Conservation (phyloP, 176 grass and related monocot genomes). For the Zizania latifolia region DNA sequence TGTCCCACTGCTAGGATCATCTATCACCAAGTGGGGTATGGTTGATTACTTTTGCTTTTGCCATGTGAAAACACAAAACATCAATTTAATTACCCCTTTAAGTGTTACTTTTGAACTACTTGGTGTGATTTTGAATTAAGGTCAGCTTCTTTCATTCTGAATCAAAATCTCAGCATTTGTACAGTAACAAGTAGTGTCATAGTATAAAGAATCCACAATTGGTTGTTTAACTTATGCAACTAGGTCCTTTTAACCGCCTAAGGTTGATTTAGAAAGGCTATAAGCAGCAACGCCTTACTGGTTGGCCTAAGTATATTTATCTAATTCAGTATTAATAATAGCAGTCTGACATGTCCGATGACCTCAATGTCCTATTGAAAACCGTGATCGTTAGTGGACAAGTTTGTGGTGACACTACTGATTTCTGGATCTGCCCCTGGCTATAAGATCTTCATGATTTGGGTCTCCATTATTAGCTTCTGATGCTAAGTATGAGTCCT, state of each 20-base stretch:
- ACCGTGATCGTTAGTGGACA: no score
- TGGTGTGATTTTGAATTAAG: slow-evolving; percentile 3
- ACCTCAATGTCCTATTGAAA: no score
- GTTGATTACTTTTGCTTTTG: neutral
- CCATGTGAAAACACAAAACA: neutral
- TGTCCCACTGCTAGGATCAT: neutral
- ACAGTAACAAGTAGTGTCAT: neutral
- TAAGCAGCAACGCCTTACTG: no score
- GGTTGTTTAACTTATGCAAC: slow-evolving; percentile 6
- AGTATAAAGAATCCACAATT: neutral
- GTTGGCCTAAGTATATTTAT: no score
- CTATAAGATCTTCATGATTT: slow-evolving; percentile 20
- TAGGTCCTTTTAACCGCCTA: neutral
- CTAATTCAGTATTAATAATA: no score
- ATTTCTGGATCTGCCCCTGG: no score
- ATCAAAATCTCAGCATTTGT: neutral
- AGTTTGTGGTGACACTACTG: no score
- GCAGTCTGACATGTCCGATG: no score
- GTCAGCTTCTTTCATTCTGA: slow-evolving; percentile 12
- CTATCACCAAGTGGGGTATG: neutral
- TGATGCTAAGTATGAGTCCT: neutral
- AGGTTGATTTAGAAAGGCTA: slow-evolving; percentile 11
- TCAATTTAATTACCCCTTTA: neutral
- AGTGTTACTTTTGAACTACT: neutral
- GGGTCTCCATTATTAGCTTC: slow-evolving; percentile 18